Conservation (phyloP, 495 filamentous ascomycete species). For the Alectoria sarmentosa region DNA sequence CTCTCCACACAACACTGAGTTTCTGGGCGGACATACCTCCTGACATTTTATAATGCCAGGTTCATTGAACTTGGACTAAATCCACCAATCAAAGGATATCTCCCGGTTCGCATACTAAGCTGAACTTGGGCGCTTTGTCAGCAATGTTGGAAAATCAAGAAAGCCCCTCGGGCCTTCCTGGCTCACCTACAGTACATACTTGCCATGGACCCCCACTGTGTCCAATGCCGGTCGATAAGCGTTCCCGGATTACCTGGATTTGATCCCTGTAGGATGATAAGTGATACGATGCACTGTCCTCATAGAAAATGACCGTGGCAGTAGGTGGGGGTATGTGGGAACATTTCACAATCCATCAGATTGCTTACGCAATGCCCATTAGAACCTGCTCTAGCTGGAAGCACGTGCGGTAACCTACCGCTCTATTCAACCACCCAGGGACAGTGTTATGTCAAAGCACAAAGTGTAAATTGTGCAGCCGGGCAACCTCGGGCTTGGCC, state of each 20-base stretch:
- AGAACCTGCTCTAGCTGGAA: background rate
- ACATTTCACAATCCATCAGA: background rate
- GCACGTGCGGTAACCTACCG: background rate
- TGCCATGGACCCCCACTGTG: background rate
- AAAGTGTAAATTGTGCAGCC: background rate
- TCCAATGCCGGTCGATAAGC: background rate
- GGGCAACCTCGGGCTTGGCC: background rate
- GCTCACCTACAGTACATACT: too few relatives aligned
- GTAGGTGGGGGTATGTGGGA: background rate
- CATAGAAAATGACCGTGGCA: background rate
- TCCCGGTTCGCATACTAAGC: background rate
- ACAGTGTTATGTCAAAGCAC: background rate
- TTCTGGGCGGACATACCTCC: background rate
- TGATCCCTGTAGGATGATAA: background rate
- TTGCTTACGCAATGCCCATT: background rate
- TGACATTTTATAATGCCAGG: background rate
- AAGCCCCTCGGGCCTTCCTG: background rate
- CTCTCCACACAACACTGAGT: background rate
- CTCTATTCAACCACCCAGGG: background rate
- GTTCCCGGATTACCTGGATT: background rate
- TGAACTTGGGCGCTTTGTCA: background rate
- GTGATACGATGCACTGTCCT: background rate
- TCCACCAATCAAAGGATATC: background rate
- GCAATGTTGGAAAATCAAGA: background rate
- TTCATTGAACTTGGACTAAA: background rate